These are phyloP conservation scores for Lactarius sp. DNA, from an alignment of 768 basidiomycete genomes.

Conservation along the genomic window DNA sequence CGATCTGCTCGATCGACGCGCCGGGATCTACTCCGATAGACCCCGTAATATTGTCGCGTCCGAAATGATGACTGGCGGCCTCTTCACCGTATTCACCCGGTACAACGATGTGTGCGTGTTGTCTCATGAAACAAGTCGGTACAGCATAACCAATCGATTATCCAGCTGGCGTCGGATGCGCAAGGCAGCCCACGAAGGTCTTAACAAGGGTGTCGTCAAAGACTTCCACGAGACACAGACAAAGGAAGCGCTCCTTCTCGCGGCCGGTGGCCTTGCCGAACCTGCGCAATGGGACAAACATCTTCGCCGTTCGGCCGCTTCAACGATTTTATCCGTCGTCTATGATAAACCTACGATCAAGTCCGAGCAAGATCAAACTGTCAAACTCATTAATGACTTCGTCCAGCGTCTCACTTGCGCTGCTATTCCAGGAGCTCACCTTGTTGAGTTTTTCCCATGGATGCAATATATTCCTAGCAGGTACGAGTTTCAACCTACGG, in stretches of 20 bases:
- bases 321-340: constrained; percentile 29
- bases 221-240: constrained; percentile 30
- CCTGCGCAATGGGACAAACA: constrained; percentile 34
- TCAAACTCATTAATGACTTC: constrained; percentile 29
- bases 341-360: constrained; percentile 27
- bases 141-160: neutral
- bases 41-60: constrained; percentile 22
- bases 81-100: constrained; percentile 21
- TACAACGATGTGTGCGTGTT: constrained; percentile 21
- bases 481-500: neutral
- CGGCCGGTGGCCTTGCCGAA: constrained; percentile 29
- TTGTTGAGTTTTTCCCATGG: constrained; percentile 25
- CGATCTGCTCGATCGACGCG: constrained; percentile 33
- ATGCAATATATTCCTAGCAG: constrained; percentile 23
- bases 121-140: neutral
- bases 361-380: constrained; percentile 20
- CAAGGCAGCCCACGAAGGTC: constrained; percentile 34
- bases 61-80: constrained; percentile 24
- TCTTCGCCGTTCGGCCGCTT: constrained; percentile 31
- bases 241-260: constrained; percentile 33
- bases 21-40: constrained; percentile 32
- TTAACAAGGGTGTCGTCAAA: constrained; percentile 28
- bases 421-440: constrained; percentile 35
- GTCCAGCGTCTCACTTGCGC: constrained; percentile 33
- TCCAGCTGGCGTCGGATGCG: constrained; percentile 36